A percentile compares a stretch with the other conserved stretches of the same genome.
Evolutionary conservation across 1,284 basidiomycete species (phyloP).

Genomic region (Boletus holoroseus): DNA sequence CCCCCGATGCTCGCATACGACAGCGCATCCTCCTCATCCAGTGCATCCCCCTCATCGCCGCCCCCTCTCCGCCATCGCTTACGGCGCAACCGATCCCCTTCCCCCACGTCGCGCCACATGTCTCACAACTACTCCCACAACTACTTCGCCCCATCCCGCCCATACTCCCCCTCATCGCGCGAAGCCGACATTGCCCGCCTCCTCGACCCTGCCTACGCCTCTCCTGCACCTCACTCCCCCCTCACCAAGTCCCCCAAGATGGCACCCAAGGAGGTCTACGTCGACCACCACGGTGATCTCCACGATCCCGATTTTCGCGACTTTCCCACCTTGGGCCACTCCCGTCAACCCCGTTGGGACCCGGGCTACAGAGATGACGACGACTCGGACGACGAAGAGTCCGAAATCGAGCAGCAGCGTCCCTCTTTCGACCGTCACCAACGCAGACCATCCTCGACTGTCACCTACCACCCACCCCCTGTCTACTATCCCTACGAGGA

Average conservation of each 20-base stretch:
- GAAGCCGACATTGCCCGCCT: slow-evolving; percentile 52
- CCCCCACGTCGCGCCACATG: slow-evolving; percentile 19
- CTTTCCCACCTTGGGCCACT: slow-evolving; percentile 42
- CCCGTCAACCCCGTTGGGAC: slow-evolving; percentile 25
- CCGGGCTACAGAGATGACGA: slow-evolving; percentile 27
- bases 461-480: slow-evolving; percentile 21
- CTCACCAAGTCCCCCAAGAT: slow-evolving; percentile 26
- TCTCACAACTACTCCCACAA: slow-evolving; percentile 4
- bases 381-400: slow-evolving; percentile 29
- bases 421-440: slow-evolving; percentile 21
- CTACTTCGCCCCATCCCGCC: slow-evolving; percentile 16
- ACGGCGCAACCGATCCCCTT: slow-evolving; percentile 23
- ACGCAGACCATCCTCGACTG: slow-evolving; percentile 22
- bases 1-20: slow-evolving; percentile 19
- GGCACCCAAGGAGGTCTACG: slow-evolving; percentile 40
- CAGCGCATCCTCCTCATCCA: slow-evolving; percentile 19
- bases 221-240: slow-evolving; percentile 32
- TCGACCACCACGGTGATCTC: slow-evolving; percentile 56
- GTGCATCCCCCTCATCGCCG: slow-evolving; percentile 17
- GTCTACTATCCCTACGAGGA: slow-evolving; percentile 30
- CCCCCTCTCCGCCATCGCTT: slow-evolving; percentile 24
- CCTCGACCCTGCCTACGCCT: slow-evolving; percentile 58
- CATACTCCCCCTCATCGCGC: slow-evolving; percentile 32
- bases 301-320: slow-evolving; percentile 66
- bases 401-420: slow-evolving; percentile 7